phyloP scores from a whole-genome alignment of 129 eudicot genomes.

The Flaveria sonorensis region DNA sequence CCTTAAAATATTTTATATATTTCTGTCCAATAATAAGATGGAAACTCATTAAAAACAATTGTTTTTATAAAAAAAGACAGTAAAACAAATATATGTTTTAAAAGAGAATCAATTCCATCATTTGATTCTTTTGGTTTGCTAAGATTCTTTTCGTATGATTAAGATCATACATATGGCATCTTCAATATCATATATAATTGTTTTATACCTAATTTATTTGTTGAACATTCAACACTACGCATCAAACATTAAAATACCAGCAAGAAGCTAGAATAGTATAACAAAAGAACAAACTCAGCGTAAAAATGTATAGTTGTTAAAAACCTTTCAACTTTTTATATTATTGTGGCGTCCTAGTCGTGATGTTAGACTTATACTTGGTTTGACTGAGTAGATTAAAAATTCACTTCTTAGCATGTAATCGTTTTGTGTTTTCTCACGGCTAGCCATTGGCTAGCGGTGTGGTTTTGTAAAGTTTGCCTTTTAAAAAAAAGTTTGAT shows the following conservation, averaged over 20 bases:
- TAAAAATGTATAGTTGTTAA: no score
- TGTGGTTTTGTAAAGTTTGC: no score
- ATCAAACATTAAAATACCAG: not conserved
- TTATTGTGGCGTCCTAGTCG: no score
- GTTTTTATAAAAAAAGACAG: not conserved
- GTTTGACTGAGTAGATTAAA: no score
- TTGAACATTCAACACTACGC: not conserved
- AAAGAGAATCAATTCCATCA: constrained; percentile 29
- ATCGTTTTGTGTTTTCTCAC: no score
- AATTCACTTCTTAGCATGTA: no score
- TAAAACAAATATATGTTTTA: constrained; percentile 25
- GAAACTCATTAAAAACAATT: not conserved
- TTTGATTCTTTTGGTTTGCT: constrained; percentile 23
- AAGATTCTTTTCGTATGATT: constrained; percentile 29
- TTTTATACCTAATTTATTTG: not conserved
- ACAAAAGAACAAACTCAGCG: no score
- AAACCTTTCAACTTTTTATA: no score
- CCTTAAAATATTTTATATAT: not conserved
- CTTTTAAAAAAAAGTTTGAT: no score
- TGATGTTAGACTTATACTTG: no score
- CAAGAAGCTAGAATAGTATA: not conserved
- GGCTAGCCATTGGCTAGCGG: no score
- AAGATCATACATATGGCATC: constrained; percentile 4
- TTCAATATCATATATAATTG: not conserved
- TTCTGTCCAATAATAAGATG: not conserved